Conservation (phyloP, 306 rosid species). For the Biancaea sappan region DNA sequence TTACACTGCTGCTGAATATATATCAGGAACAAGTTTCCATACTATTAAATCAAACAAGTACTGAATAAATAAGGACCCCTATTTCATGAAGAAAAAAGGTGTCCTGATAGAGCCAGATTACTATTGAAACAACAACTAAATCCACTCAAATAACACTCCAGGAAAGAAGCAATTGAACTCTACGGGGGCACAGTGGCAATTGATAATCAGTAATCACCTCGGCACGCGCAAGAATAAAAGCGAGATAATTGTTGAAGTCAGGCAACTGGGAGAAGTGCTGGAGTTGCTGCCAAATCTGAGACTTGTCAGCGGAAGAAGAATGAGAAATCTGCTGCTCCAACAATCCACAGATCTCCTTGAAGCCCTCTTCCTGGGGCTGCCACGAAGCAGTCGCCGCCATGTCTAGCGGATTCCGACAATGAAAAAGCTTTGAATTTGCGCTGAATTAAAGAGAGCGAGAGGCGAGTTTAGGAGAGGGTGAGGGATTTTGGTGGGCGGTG, state of each 20-base stretch:
- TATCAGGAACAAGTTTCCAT: not conserved
- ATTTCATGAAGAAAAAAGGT: not conserved
- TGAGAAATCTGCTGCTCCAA: slow-evolving; percentile 97
- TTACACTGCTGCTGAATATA: not conserved
- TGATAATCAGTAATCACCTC: slow-evolving; percentile 53
- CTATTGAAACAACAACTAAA: slow-evolving; percentile 6
- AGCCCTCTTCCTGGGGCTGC: slow-evolving; percentile 95
- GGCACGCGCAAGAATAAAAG: slow-evolving; percentile 87
- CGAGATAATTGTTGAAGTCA: slow-evolving; percentile 93
- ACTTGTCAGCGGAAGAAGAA: slow-evolving; percentile 82
- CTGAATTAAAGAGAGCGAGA: not conserved
- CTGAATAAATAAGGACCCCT: not conserved
- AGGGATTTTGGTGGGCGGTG: slow-evolving; percentile 25
- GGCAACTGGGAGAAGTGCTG: slow-evolving; percentile 88
- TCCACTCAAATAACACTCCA: not conserved
- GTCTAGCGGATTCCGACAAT: slow-evolving; percentile 20
- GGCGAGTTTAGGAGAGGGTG: slow-evolving; percentile 3
- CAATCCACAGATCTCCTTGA: slow-evolving; percentile 89
- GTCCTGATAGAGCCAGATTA: not conserved
- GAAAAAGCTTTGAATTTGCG: not conserved
- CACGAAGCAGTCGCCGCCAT: slow-evolving; percentile 80
- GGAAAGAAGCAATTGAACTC: not conserved
- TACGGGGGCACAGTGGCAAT: not conserved
- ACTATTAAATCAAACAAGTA: not conserved
- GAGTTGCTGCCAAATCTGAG: slow-evolving; percentile 98